Conservation (phyloP, 2,329 filamentous ascomycete species). For the Pezicula radicicola region DNA sequence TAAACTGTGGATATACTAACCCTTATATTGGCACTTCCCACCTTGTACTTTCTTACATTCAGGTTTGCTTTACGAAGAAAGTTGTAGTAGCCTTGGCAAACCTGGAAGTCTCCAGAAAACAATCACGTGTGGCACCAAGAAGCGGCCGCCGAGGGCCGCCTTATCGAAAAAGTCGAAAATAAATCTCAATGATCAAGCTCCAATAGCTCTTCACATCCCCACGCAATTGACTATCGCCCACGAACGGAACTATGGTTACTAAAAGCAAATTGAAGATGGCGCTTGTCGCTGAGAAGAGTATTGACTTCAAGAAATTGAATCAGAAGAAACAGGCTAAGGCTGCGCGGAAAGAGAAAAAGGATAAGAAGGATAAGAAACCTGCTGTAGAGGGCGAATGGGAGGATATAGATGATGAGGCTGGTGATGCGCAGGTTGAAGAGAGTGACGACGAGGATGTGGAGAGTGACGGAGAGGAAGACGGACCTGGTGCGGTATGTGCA, state of each 20-base stretch:
- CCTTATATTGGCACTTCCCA: no score
- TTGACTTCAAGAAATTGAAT: constrained; percentile 45
- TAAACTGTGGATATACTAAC: no score
- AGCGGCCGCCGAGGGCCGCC: no score
- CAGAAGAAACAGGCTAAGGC: constrained; percentile 32
- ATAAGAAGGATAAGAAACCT: constrained; percentile 40
- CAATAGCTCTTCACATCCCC: background rate
- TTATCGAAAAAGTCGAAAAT: no score
- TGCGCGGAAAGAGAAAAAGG: constrained; percentile 44
- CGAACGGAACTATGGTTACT: constrained; percentile 24
- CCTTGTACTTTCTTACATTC: no score
- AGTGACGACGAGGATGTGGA: constrained; percentile 29
- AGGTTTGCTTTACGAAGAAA: no score
- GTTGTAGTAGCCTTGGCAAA: no score
- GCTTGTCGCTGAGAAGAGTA: constrained; percentile 51
- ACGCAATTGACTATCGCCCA: background rate
- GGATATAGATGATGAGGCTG: constrained; percentile 34
- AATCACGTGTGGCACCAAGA: no score
- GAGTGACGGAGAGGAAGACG: constrained; percentile 34
- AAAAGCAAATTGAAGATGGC: constrained; percentile 50
- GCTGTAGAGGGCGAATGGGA: constrained; percentile 38
- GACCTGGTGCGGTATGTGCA: constrained; percentile 8
- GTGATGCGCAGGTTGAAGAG: constrained; percentile 26
- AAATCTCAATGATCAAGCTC: background rate
- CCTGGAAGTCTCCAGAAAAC: no score